A percentile compares a stretch with the other conserved stretches of the same genome.
phyloP scores from a whole-genome alignment of 495 filamentous ascomycete genomes.

The Symbiotaphrina buchneri region DNA sequence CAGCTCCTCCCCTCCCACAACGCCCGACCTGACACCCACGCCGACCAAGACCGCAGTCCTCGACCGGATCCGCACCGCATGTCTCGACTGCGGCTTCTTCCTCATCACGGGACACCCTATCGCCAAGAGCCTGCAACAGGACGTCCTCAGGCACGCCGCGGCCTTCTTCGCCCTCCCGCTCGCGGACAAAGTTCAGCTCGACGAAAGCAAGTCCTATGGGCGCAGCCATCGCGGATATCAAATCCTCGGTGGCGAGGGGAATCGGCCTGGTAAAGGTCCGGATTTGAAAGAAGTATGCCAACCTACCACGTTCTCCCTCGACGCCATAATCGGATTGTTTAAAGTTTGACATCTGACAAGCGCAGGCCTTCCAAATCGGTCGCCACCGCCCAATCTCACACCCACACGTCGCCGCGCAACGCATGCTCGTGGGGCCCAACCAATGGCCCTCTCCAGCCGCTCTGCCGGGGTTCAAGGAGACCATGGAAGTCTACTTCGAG shows the following conservation, averaged over 20 bases:
- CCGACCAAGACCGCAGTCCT: constrained; percentile 6
- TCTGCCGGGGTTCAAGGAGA: constrained; percentile 7
- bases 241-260: constrained; percentile 9
- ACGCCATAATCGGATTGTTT: too few species aligned
- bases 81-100: constrained; percentile 16
- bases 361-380: constrained; percentile 12
- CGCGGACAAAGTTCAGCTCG: constrained; percentile 13
- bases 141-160: constrained; percentile 9
- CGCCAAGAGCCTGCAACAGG: constrained; percentile 9
- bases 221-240: constrained; percentile 16
- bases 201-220: constrained; percentile 6
- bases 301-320: too few species aligned
- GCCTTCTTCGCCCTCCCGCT: constrained; percentile 14
- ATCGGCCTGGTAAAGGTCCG: constrained; percentile 8
- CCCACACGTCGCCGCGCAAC: constrained; percentile 4
- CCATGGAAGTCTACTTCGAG: constrained; percentile 9
- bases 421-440: constrained; percentile 8
- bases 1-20: too few species aligned
- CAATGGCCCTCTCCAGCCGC: constrained; percentile 6
- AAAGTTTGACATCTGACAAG: too few species aligned
- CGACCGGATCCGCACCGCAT: constrained; percentile 10
- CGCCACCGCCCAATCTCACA: constrained; percentile 7
- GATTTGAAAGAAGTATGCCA: constrained; percentile 15
- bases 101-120: constrained; percentile 14
- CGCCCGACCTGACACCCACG: constrained; percentile 2